A percentile compares a stretch with the other conserved stretches of the same genome.
Conservation (phyloP, 176 grass and related monocot genomes). For the Alopecurus myosuroides region DNA sequence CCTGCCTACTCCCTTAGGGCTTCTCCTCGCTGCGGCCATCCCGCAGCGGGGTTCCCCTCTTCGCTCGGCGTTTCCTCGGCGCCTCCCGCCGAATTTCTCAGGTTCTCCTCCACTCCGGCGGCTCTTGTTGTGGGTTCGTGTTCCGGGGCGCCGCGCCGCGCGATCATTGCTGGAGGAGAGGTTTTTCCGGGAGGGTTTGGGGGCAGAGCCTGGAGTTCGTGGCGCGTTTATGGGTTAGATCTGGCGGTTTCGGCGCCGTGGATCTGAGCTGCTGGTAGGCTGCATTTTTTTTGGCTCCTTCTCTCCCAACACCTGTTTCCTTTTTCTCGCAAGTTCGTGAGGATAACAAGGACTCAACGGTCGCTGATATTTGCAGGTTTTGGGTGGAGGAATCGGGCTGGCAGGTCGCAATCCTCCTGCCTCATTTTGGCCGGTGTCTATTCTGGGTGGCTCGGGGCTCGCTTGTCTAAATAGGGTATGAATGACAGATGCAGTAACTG, state of each 20-base stretch:
- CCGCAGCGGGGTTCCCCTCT: background rate
- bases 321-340: background rate
- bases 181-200: background rate
- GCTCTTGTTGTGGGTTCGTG: background rate
- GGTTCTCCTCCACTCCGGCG: background rate
- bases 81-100: conserved; percentile 4
- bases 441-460: conserved; percentile 6
- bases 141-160: background rate
- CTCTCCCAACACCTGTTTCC: background rate
- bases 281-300: background rate
- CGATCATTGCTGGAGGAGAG: background rate
- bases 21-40: background rate
- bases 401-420: conserved; percentile 16
- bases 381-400: background rate
- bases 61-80: background rate
- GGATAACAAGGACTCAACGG: background rate
- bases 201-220: background rate
- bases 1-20: background rate
- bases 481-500: conserved; percentile 15
- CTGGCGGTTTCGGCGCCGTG: conserved; percentile 21
- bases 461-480: conserved; percentile 20
- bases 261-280: conserved; percentile 30
- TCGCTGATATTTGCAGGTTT: conserved; percentile 18
- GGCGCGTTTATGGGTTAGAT: conserved; percentile 42
- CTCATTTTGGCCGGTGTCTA: conserved; percentile 1